Percentiles rank a stretch among this genome's conserved stretches.
These are phyloP conservation scores for Endocladia muricata DNA, from an alignment of 31 red algal genomes.

Conservation along the genomic window DNA sequence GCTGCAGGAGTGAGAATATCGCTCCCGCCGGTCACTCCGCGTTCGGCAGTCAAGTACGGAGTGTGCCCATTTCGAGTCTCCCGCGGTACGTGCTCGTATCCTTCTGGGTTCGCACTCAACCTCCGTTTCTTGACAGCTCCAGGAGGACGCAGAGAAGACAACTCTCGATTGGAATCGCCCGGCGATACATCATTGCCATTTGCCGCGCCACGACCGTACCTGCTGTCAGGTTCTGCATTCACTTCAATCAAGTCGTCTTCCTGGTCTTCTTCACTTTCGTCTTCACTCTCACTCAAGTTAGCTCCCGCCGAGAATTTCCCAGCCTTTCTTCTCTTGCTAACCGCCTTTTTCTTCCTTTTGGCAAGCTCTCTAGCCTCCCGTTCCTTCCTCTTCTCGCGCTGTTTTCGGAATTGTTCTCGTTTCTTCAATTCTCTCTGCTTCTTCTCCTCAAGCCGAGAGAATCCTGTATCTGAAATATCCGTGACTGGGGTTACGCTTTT, in stretches of 20 bases:
- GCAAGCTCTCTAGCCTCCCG: background rate
- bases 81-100: background rate
- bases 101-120: background rate
- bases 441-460: background rate
- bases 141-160: background rate
- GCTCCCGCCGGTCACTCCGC: too few species aligned
- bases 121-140: background rate
- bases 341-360: conserved; percentile 12
- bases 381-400: conserved; percentile 10
- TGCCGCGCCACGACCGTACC: too few species aligned
- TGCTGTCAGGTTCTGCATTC: background rate
- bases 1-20: too few species aligned
- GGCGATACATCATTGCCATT: conserved; percentile 1
- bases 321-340: conserved; percentile 8
- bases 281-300: conserved; percentile 1
- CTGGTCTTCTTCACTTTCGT: conserved; percentile 11
- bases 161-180: background rate
- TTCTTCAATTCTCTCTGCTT: background rate
- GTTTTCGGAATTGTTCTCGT: background rate
- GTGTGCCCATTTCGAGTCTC: too few species aligned
- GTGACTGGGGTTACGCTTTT: too few species aligned
- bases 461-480: background rate
- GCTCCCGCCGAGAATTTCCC: background rate
- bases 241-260: background rate
- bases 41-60: too few species aligned